These are phyloP conservation scores for Phytopythium helicoides DNA, from an alignment of 352 stramenopile species.

Conservation along the genomic window DNA sequence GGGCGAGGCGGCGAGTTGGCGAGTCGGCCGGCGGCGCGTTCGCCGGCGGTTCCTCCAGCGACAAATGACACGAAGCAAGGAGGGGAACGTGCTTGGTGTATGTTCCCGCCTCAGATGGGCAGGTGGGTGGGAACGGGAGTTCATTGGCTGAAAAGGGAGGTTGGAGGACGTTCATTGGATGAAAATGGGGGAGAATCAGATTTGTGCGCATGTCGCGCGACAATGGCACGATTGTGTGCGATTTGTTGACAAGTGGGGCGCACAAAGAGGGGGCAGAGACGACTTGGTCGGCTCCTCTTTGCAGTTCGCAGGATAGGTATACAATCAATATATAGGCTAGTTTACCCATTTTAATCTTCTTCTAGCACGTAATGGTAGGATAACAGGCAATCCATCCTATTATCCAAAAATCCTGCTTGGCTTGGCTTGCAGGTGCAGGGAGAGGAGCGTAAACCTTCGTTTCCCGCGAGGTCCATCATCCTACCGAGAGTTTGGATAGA, in stretches of 20 bases:
- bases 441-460: no score
- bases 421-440: no score
- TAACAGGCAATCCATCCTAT: no score
- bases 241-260: not conserved
- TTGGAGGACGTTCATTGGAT: not conserved
- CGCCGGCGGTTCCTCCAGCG: not conserved
- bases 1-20: no score
- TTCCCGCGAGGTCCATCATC: no score
- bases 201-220: not conserved
- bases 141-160: not conserved
- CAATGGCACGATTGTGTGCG: not conserved
- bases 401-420: no score
- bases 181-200: conserved; percentile 1
- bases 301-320: not conserved
- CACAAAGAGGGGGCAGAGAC: not conserved
- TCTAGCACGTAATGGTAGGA: no score
- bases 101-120: not conserved
- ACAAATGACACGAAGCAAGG: conserved; percentile 6
- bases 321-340: not conserved
- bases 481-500: no score
- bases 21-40: not conserved
- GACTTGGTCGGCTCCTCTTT: not conserved
- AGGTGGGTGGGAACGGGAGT: not conserved
- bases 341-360: no score
- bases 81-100: not conserved